Percentiles rank a stretch among this genome's conserved stretches.
These are phyloP conservation scores for Penicillium canescens DNA, from an alignment of 495 filamentous ascomycete genomes.

Conservation along the genomic window DNA sequence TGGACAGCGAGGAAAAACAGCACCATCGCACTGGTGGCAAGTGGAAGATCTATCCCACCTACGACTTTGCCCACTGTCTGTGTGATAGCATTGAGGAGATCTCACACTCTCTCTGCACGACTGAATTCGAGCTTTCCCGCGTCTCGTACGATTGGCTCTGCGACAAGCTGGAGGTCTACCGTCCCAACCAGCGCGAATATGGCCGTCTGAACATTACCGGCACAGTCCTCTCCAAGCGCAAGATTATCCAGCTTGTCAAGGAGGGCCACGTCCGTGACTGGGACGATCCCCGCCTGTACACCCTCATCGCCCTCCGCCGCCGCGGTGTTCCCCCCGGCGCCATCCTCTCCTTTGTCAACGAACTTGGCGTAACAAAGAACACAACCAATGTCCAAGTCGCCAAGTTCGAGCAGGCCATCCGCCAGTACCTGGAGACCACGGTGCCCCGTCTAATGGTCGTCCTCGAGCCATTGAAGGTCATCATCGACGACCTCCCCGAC, in stretches of 20 bases:
- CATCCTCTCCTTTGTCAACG: constrained; percentile 82
- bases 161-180: constrained; percentile 69
- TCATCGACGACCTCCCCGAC: constrained; percentile 73
- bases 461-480: constrained; percentile 67
- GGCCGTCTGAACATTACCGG: constrained; percentile 78
- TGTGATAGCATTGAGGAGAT: constrained; percentile 87
- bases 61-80: constrained; percentile 90
- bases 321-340: constrained; percentile 85
- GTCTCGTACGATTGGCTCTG: constrained; percentile 89
- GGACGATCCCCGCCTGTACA: constrained; percentile 90
- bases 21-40: constrained; percentile 73
- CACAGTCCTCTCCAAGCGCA: constrained; percentile 81
- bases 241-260: constrained; percentile 74
- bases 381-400: constrained; percentile 69
- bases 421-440: constrained; percentile 77
- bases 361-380: constrained; percentile 81
- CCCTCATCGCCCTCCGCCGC: constrained; percentile 78
- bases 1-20: constrained; percentile 44
- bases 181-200: constrained; percentile 84
- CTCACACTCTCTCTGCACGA: constrained; percentile 86
- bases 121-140: constrained; percentile 74
- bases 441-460: constrained; percentile 85
- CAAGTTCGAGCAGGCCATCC: constrained; percentile 76
- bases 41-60: constrained; percentile 88
- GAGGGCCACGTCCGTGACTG: constrained; percentile 73